phyloP scores from a whole-genome alignment of 2,329 filamentous ascomycete genomes.

The Colletotrichum echinochloae region DNA sequence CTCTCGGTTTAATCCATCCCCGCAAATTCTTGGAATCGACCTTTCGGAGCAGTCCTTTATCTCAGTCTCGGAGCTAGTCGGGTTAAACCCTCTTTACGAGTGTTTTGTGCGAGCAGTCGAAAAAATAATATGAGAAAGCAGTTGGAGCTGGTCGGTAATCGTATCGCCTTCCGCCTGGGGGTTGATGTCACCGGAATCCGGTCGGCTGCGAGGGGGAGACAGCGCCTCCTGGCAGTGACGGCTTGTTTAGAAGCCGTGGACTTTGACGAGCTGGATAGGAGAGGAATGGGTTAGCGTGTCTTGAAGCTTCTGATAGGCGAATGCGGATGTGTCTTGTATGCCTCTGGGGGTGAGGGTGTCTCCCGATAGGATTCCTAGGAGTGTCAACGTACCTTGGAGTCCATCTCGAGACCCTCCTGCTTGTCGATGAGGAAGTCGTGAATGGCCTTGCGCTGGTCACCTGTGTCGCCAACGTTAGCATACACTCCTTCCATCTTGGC shows the following conservation, averaged over 20 bases:
- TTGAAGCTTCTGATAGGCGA: background rate
- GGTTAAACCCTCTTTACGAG: conserved; percentile 10
- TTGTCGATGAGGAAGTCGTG: conserved; percentile 91
- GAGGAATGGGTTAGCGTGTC: conserved; percentile 2
- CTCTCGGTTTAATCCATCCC: conserved; percentile 12
- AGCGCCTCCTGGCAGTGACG: conserved; percentile 50
- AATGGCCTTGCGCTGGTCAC: conserved; percentile 93
- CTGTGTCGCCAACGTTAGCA: conserved; percentile 48
- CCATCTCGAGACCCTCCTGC: conserved; percentile 86
- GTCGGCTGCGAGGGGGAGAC: conserved; percentile 41
- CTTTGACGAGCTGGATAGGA: conserved; percentile 49
- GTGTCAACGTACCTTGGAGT: conserved; percentile 71
- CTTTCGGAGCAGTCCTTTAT: conserved; percentile 17
- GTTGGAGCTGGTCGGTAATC: conserved; percentile 13
- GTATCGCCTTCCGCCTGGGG: conserved; percentile 13
- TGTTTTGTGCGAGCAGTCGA: background rate
- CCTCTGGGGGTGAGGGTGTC: background rate
- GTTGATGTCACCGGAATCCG: conserved; percentile 25
- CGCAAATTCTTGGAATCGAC: conserved; percentile 9
- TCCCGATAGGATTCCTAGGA: background rate
- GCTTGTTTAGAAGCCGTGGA: conserved; percentile 71
- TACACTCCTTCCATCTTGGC: background rate
- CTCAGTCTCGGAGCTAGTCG: conserved; percentile 3
- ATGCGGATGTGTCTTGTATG: background rate
- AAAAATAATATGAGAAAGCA: background rate